These are phyloP conservation scores for Metschnikowia gruessii DNA, from an alignment of 805 yeast genomes.

Conservation along the genomic window DNA sequence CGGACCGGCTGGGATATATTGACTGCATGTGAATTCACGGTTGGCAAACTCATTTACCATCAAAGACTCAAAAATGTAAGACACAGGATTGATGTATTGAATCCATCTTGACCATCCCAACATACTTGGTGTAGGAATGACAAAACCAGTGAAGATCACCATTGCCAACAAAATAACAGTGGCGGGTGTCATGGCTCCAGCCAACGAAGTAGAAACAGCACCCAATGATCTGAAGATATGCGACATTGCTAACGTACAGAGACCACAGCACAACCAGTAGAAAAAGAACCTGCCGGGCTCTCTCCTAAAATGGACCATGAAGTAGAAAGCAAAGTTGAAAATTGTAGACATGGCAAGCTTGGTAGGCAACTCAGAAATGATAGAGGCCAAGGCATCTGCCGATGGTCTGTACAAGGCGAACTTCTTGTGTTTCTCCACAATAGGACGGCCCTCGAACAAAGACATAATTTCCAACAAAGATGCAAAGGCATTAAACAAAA, in stretches of 20 bases:
- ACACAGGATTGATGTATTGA: slow-evolving; percentile 42
- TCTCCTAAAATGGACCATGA: slow-evolving; percentile 35
- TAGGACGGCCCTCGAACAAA: slow-evolving; percentile 58
- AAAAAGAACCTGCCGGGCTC: slow-evolving; percentile 38
- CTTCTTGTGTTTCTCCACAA: slow-evolving; percentile 66
- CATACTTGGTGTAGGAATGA: slow-evolving; percentile 42
- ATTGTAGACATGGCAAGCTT: slow-evolving; percentile 39
- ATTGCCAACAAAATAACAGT: slow-evolving; percentile 47
- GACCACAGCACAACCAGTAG: slow-evolving; percentile 31
- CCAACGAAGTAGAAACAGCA: slow-evolving; percentile 39
- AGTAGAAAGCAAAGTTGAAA: slow-evolving; percentile 33
- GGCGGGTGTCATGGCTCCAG: slow-evolving; percentile 46
- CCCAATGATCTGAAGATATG: slow-evolving; percentile 43
- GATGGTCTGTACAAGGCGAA: slow-evolving; percentile 73
- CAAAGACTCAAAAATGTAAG: slow-evolving; percentile 51
- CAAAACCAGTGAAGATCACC: slow-evolving; percentile 53
- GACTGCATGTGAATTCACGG: slow-evolving; percentile 51
- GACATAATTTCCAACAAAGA: slow-evolving; percentile 59
- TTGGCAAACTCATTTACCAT: slow-evolving; percentile 64
- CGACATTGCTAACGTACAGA: slow-evolving; percentile 32
- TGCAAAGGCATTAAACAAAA: slow-evolving; percentile 58
- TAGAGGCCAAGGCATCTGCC: slow-evolving; percentile 64
- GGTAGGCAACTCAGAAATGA: slow-evolving; percentile 61
- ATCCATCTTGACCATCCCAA: slow-evolving; percentile 35
- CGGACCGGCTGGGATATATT: slow-evolving; percentile 60